Evolutionary conservation across 2,329 filamentous ascomycete species (phyloP).

Genomic region (Aureobasidium pullulans): DNA sequence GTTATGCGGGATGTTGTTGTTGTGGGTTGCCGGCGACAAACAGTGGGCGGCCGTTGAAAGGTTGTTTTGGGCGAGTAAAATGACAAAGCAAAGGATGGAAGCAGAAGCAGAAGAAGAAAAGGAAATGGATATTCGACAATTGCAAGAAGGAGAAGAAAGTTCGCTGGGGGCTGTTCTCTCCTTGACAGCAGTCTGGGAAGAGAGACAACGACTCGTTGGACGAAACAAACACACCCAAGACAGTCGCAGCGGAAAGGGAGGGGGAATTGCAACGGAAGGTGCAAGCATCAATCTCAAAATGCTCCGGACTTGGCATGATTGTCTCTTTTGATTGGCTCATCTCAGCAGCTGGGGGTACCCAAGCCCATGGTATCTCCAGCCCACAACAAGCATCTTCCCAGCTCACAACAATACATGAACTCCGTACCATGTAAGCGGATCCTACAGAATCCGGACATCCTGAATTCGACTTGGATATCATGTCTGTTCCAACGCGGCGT

Average conservation of each 20-base stretch:
- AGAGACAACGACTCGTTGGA: neutral
- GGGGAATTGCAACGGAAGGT: neutral
- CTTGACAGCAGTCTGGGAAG: neutral
- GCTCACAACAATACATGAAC: neutral
- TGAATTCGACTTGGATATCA: too few relatives aligned
- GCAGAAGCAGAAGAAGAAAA: neutral
- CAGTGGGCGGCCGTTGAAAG: conserved; percentile 5
- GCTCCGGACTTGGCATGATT: neutral
- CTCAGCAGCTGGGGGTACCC: neutral
- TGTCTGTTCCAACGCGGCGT: too few relatives aligned
- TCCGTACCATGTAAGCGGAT: neutral
- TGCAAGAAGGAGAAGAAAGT: neutral
- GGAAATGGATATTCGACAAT: neutral
- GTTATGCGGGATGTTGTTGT: conserved; percentile 10
- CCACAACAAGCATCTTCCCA: neutral
- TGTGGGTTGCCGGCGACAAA: neutral
- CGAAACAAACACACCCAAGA: conserved; percentile 1
- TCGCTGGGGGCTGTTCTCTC: neutral
- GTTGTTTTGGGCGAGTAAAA: neutral
- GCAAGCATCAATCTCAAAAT: neutral
- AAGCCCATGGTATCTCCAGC: neutral
- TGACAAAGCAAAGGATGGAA: neutral
- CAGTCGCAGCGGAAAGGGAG: neutral
- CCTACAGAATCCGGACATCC: too few relatives aligned
- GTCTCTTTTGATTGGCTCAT: neutral